Conservation (phyloP, 2,329 filamentous ascomycete genomes). For the Hypomyces rosellus region DNA sequence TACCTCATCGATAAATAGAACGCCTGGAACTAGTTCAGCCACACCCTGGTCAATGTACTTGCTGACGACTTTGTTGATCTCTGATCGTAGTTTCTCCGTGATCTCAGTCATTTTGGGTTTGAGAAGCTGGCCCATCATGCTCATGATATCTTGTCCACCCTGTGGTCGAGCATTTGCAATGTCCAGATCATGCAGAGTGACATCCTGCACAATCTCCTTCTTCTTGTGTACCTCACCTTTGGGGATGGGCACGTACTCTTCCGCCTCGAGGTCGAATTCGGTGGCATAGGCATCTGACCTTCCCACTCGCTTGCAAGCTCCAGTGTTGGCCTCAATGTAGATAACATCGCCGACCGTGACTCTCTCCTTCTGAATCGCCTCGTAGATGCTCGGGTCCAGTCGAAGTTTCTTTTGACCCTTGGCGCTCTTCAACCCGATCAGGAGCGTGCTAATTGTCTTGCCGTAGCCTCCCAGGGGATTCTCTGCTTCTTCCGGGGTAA, state of each 20-base stretch:
- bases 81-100: constrained; percentile 87
- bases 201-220: constrained; percentile 99
- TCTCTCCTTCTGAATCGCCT: constrained; percentile 97
- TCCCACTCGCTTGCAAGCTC: constrained; percentile 93
- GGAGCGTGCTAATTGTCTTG: constrained; percentile 90
- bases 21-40: constrained; percentile 94
- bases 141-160: constrained; percentile 98
- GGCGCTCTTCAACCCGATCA: constrained; percentile 91
- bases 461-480: constrained; percentile 96
- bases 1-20: constrained; percentile 98
- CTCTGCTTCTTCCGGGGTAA: constrained; percentile 95
- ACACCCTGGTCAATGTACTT: constrained; percentile 98
- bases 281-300: constrained; percentile 95
- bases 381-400: constrained; percentile 96
- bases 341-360: constrained; percentile 95
- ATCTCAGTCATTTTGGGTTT: constrained; percentile 99
- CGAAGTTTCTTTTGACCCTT: constrained; percentile 97
- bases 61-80: constrained; percentile 99
- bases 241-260: constrained; percentile 97
- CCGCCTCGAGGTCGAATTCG: constrained; percentile 96
- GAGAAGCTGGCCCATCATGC: constrained; percentile 99
- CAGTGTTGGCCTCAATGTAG: constrained; percentile 98
- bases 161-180: constrained; percentile 92
- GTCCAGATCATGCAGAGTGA: constrained; percentile 93
- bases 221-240: constrained; percentile 99